Evolutionary conservation across 495 filamentous ascomycete genomes (phyloP).

Genomic region (Aspergillus wentii): DNA sequence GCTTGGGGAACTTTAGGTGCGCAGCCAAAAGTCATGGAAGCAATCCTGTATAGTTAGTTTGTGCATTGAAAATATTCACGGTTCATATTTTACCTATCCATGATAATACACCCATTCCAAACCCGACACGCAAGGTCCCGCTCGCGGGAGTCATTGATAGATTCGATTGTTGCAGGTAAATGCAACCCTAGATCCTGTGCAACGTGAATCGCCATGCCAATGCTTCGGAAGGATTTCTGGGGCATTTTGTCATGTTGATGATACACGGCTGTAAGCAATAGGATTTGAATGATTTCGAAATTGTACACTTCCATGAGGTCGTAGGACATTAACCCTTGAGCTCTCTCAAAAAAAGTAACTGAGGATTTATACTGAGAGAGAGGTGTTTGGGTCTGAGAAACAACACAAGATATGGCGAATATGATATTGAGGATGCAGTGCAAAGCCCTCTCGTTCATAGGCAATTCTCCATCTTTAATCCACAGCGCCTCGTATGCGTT

Average conservation of each 20-base stretch:
- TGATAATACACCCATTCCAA: constrained; percentile 19
- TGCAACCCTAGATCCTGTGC: constrained; percentile 70
- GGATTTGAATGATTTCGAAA: constrained; percentile 17
- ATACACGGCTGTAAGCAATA: constrained; percentile 19
- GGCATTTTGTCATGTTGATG: constrained; percentile 14
- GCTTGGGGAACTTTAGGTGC: constrained; percentile 7
- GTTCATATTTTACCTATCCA: constrained; percentile 12
- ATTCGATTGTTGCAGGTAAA: constrained; percentile 25
- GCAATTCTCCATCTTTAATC: constrained; percentile 6
- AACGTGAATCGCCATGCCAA: too few species aligned
- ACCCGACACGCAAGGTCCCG: constrained; percentile 14
- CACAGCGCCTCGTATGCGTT: constrained; percentile 13
- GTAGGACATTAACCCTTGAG: constrained; percentile 12
- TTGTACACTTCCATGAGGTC: constrained; percentile 11
- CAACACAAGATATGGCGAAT: constrained; percentile 13
- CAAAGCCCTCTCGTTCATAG: constrained; percentile 12
- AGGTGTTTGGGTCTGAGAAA: constrained; percentile 9
- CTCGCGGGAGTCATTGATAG: constrained; percentile 8
- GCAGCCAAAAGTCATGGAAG: constrained; percentile 11
- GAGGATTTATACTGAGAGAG: constrained; percentile 9
- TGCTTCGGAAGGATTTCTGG: constrained; percentile 8
- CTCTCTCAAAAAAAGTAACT: too few species aligned
- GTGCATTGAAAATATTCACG: background rate
- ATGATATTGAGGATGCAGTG: constrained; percentile 13
- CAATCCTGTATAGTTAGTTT: constrained; percentile 3